Base-by-base conservation (phyloP, 352 stramenopile genomes). In the Globisporangium nodosum region DNA sequence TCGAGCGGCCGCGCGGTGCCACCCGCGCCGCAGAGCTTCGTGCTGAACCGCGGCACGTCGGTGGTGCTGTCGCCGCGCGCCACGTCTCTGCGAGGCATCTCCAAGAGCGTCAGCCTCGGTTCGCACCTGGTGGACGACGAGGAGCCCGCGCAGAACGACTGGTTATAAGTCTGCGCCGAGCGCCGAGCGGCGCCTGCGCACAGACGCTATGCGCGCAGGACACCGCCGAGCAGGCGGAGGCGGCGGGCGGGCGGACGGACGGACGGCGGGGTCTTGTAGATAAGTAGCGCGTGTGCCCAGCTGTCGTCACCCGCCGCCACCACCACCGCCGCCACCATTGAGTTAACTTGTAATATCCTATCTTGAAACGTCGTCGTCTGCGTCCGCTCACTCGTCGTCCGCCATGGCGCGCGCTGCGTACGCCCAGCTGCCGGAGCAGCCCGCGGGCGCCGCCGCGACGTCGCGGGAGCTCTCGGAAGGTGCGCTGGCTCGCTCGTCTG, bases 41-140 rank as follows among this genome's bases (percentile, higher is more conserved):
- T 86, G 30, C 59, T 90, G 48, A 73, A 68, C 18, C 70, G 78
- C 45, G 74, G 61, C 13, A 63, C 77, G 39, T 86, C 81, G 12
- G 65, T 87, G 39, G 71, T 69, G 15, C 60, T 92, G 43, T 87
- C 78, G 13, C 80, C 75, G 27, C 68, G 76, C 27, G 35, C 68
- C 46, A 62, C 73, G 33, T 81, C 74, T 16, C 54, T 70, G 5
- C 73, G 73, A 52, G 62, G 74, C 7, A 74, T 85, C 57, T 89
- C 80, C 46, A 92, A 92, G 73, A 92, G 82, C 58, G 73, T 92
- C 47, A 92, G 76, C 54, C 64, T 85, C 42, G 71, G 51, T 33
- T 73, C 74, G 13, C 71, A 63, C 46, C 53, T 87, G 45, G 68
- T 82, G 60, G 76, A 87, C 43, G 79, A 90, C 43, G 79, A 88